Evolutionary conservation across 2,329 filamentous ascomycete genomes (phyloP), one percentile per base, ranked within the genome.

Genomic region (Penicillium fuscoglaucum): DNA sequence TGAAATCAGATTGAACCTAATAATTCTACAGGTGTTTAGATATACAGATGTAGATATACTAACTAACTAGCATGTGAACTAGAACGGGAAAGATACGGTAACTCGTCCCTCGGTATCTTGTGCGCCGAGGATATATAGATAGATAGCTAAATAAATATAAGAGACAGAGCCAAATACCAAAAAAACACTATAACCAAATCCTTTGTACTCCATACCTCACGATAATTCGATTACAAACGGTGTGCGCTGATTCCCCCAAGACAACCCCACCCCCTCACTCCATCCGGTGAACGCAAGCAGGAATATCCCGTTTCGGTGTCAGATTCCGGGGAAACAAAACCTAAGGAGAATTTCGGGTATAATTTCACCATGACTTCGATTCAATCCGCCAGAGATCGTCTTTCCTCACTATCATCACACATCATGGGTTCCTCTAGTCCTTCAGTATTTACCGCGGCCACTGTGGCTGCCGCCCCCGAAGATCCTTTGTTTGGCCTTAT

Each of bases 401-500:
- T 75, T 54, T 68, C 70, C 2, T 70, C 71, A 17, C 58, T 76
- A 60, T 70, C 71, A 26, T 66, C 68, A 28, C 91, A 95, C 68
- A 78, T 78, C 78, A 88, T 95, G 83, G 83, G 86, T 72, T 82
- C 85, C 64, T 77, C 76, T 63, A 72, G 79, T 70, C 74, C 82
- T 57, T 89, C 90, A 67, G 86, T 84, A 72, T 96, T 96, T 80
- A 85, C 87, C 61, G 83, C 88, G 70, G 84, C 90, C 71, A 80
- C 83, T 65, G 91, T 97, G 59, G 90, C 93, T 70, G 89, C 93
- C 78, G 95, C 95, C 61, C 93, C 95, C 48, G 93, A 96, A 76
- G 95, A 99, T 79, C 87, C 93, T 65, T 86, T 99, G 73, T 99
- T 99, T 74, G 93, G 93, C 58, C 81, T 99, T 70, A 92, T 93